Conservation (phyloP, 2,329 filamentous ascomycete genomes). For the Lojkania enalia region DNA sequence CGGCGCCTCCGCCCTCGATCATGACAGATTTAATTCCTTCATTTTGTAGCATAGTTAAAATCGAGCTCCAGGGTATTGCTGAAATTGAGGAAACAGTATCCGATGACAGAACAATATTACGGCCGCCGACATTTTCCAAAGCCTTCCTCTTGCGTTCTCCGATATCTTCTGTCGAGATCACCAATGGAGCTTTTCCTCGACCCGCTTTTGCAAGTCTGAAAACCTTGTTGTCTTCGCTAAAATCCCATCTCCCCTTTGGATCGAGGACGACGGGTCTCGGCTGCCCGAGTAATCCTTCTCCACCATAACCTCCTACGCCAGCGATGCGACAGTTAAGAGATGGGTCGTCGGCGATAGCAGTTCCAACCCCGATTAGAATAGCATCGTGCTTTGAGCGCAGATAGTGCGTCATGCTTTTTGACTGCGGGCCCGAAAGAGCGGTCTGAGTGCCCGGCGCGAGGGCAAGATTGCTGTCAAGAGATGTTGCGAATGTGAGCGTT, state of each 20-base stretch:
- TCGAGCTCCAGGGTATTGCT: constrained; percentile 17
- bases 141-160: constrained; percentile 34
- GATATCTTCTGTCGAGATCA: constrained; percentile 41
- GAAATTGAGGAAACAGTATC: not conserved
- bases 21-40: constrained; percentile 77
- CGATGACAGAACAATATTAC: constrained; percentile 19
- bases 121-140: constrained; percentile 34
- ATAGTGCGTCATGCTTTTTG: constrained; percentile 92
- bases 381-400: constrained; percentile 80
- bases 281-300: constrained; percentile 59
- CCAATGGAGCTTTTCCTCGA: constrained; percentile 71
- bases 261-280: constrained; percentile 84
- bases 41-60: constrained; percentile 48
- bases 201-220: constrained; percentile 66
- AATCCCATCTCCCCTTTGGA: constrained; percentile 72
- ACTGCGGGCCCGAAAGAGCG: constrained; percentile 75
- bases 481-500: constrained; percentile 88
- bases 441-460: constrained; percentile 80
- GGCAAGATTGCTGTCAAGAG: constrained; percentile 80
- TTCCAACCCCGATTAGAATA: constrained; percentile 83
- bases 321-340: constrained; percentile 79
- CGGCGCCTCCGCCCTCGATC: constrained; percentile 83
- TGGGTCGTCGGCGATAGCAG: constrained; percentile 82
- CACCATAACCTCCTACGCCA: constrained; percentile 61
- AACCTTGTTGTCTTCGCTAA: constrained; percentile 64